Evolutionary conservation across 2,329 filamentous ascomycete genomes (phyloP).

Genomic region (Fusarium sp.): DNA sequence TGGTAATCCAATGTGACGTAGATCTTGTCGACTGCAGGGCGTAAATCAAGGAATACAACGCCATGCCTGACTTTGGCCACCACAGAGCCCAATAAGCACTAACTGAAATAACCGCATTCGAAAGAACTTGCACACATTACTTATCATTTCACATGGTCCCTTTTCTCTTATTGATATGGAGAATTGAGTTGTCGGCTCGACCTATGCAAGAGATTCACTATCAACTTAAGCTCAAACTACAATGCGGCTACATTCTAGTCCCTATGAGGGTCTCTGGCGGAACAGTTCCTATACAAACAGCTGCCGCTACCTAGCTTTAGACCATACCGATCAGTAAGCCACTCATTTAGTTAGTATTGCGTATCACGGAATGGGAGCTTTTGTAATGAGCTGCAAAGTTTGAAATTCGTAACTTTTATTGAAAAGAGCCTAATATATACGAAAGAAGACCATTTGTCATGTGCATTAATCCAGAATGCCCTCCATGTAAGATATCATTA

Average conservation of each 20-base stretch:
- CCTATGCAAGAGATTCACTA: no score
- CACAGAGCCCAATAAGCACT: neutral
- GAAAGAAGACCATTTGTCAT: conserved; percentile 4
- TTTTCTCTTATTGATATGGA: no score
- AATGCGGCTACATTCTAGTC: no score
- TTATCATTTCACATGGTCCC: no score
- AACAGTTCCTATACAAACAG: no score
- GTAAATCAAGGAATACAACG: neutral
- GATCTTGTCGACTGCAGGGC: conserved; percentile 1
- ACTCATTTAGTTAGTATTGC: no score
- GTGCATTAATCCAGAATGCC: conserved; percentile 4
- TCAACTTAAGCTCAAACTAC: no score
- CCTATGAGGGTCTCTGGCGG: no score
- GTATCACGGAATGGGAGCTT: no score
- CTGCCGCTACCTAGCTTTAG: no score
- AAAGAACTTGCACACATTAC: neutral
- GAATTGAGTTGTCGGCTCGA: no score
- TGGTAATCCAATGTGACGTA: conserved; percentile 13
- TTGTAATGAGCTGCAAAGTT: neutral
- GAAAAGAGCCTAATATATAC: conserved; percentile 13
- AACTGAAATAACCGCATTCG: neutral
- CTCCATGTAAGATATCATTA: neutral
- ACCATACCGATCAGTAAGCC: no score
- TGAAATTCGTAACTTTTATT: conserved; percentile 4
- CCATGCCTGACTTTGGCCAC: neutral